These are phyloP conservation scores for Pouteria campechiana DNA, from an alignment of 179 eudicot species.

Conservation along the genomic window DNA sequence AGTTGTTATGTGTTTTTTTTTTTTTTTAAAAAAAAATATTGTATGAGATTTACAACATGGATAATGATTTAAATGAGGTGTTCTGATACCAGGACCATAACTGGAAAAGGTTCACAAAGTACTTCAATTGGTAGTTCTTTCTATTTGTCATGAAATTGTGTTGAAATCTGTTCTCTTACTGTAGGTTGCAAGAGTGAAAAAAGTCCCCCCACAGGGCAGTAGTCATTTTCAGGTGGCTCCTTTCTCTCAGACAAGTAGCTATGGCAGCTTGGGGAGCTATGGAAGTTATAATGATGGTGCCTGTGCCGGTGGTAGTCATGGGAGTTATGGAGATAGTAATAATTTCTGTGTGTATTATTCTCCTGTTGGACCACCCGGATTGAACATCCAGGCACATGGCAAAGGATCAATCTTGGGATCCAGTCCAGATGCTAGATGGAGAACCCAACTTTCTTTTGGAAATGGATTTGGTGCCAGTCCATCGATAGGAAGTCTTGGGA, in stretches of 20 bases:
- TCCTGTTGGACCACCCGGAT: constrained; percentile 74
- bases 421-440: constrained; percentile 81
- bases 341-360: constrained; percentile 68
- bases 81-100: no score
- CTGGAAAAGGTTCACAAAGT: no score
- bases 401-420: constrained; percentile 57
- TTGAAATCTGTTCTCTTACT: constrained; percentile 10
- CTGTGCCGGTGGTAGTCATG: constrained; percentile 73
- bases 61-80: no score
- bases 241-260: constrained; percentile 65
- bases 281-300: constrained; percentile 80
- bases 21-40: no score
- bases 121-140: no score
- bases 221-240: constrained; percentile 60
- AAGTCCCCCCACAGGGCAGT: constrained; percentile 35
- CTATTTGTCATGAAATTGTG: no score
- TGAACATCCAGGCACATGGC: constrained; percentile 55
- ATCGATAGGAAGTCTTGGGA: constrained; percentile 60
- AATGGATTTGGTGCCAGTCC: constrained; percentile 84
- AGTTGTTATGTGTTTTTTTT: no score
- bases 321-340: constrained; percentile 86
- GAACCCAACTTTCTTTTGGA: constrained; percentile 46
- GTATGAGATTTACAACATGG: no score
- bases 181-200: constrained; percentile 62
- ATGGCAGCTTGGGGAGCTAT: constrained; percentile 96